Percentiles rank a stretch among this genome's conserved stretches.
phyloP scores from a whole-genome alignment of 2,329 filamentous ascomycete species.

The Penicillium sp. region DNA sequence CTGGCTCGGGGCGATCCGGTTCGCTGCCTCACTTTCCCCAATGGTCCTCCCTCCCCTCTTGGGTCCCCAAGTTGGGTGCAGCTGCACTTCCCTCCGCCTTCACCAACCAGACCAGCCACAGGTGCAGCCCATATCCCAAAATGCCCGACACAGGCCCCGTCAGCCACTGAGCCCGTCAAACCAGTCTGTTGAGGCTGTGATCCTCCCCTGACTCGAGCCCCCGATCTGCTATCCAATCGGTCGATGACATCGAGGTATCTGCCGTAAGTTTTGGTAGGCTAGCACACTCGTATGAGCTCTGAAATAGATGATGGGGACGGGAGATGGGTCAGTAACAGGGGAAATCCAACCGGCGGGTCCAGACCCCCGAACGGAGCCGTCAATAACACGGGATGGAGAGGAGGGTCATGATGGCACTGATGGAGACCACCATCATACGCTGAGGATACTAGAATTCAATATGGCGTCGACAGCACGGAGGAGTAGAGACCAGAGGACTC shows the following conservation, averaged over 20 bases:
- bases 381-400: background rate
- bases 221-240: background rate
- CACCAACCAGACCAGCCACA: conserved; percentile 12
- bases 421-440: too few species aligned
- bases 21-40: conserved; percentile 44
- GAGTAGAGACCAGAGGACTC: too few species aligned
- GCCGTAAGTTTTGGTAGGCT: background rate
- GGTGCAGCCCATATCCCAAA: background rate
- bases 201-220: background rate
- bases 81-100: background rate
- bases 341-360: background rate
- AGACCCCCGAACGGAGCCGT: background rate
- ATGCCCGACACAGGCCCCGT: too few species aligned
- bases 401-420: too few species aligned
- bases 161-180: background rate
- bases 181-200: conserved; percentile 1
- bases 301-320: background rate
- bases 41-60: conserved; percentile 14
- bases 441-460: too few species aligned
- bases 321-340: background rate
- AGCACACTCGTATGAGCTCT: background rate
- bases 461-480: background rate
- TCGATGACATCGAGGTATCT: background rate
- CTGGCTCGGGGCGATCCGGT: conserved; percentile 36
- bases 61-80: background rate